Conservation (phyloP, 768 basidiomycete genomes). For the Leccinum rimulosum region DNA sequence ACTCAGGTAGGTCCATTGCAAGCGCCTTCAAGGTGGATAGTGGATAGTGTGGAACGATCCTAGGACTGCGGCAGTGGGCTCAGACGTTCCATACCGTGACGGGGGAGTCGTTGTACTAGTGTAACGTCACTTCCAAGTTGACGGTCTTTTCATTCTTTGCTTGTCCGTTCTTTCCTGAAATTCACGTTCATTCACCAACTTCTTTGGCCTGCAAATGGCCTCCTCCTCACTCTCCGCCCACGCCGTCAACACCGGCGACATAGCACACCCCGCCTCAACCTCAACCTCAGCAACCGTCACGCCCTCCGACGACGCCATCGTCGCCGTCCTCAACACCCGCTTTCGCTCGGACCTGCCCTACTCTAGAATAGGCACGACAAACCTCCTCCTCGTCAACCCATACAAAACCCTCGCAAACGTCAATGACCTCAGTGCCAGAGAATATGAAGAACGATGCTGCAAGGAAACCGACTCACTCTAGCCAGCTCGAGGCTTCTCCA, state of each 20-base stretch:
- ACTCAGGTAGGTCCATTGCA: too few species aligned
- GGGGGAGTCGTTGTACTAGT: neutral
- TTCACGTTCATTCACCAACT: conserved; percentile 19
- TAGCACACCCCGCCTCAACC: conserved; percentile 71
- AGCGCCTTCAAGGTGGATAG: too few species aligned
- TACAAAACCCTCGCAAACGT: too few species aligned
- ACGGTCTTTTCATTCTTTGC: conserved; percentile 4
- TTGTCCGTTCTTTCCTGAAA: conserved; percentile 17
- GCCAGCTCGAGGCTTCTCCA: conserved; percentile 60
- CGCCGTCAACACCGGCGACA: conserved; percentile 70
- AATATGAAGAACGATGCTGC: conserved; percentile 82
- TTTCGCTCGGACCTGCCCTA: conserved; percentile 86
- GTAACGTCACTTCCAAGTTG: conserved; percentile 1
- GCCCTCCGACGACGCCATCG: conserved; percentile 83
- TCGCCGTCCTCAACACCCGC: conserved; percentile 77
- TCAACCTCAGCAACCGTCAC: conserved; percentile 63
- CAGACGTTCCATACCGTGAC: too few species aligned
- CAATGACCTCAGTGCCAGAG: conserved; percentile 77
- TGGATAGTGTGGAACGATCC: too few species aligned
- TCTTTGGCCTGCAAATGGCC: conserved; percentile 40
- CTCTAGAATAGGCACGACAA: conserved; percentile 67
- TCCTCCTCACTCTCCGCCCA: conserved; percentile 36
- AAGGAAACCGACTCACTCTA: conserved; percentile 69
- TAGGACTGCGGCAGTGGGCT: too few species aligned
- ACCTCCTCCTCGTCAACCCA: conserved; percentile 86